These are phyloP conservation scores for Odonthalia washingtoniensis DNA, from an alignment of 31 red algal species.

Conservation along the genomic window DNA sequence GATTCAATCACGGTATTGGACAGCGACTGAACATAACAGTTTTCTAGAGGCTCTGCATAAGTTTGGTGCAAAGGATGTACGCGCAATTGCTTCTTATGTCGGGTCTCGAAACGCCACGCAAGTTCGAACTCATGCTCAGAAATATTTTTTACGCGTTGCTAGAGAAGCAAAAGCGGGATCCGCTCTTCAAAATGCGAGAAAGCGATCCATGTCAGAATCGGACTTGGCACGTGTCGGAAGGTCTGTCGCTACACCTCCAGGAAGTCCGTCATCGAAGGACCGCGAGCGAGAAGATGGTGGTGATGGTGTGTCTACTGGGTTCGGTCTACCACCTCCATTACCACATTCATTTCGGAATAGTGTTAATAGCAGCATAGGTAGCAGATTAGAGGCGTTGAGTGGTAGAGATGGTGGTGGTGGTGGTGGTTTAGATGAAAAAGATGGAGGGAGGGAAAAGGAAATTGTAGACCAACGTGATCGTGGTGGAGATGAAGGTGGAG, in stretches of 20 bases:
- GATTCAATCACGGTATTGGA: conserved; percentile 89
- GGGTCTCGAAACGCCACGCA: conserved; percentile 87
- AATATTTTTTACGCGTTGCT: conserved; percentile 79
- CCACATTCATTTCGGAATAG: too few species aligned
- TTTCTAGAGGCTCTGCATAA: conserved; percentile 92
- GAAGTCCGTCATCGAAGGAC: not conserved
- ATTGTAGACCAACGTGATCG: too few species aligned
- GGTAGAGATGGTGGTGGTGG: not conserved
- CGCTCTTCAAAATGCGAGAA: conserved; percentile 40
- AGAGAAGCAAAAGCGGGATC: conserved; percentile 50
- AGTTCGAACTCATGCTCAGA: conserved; percentile 94
- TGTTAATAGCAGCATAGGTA: too few species aligned
- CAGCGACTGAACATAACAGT: conserved; percentile 80
- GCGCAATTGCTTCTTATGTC: conserved; percentile 82
- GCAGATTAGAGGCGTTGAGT: not conserved
- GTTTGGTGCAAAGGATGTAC: conserved; percentile 85
- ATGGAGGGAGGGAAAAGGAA: too few species aligned
- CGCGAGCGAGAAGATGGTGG: not conserved
- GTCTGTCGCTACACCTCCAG: not conserved
- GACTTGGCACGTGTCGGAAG: conserved; percentile 58
- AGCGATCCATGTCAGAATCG: conserved; percentile 68
- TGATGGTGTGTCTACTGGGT: not conserved
- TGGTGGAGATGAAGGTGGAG: not conserved
- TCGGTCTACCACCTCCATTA: too few species aligned
- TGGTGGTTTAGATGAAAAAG: not conserved